These are phyloP conservation scores for Wallacemonas sp. DNA, from an alignment of 208 protist species.

Conservation along the genomic window DNA sequence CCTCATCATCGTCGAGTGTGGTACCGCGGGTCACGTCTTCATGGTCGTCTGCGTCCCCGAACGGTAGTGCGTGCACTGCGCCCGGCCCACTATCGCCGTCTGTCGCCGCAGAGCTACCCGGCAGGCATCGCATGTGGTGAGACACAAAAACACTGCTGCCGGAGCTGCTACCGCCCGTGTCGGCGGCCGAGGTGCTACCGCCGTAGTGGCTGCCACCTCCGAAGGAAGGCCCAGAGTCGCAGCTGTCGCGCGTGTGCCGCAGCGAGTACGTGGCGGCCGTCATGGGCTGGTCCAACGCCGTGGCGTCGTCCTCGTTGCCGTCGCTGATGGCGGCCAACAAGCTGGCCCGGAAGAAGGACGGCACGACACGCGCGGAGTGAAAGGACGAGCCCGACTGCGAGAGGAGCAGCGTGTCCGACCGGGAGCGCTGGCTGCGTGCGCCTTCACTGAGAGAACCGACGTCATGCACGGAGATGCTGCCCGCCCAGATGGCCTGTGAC, in stretches of 20 bases:
- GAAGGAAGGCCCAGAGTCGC: background rate
- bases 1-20: background rate
- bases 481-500: background rate
- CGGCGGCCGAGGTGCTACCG: background rate
- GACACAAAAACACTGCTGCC: slow-evolving; percentile 3
- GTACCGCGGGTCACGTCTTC: too few relatives aligned
- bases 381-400: background rate
- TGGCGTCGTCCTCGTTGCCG: background rate
- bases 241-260: slow-evolving; percentile 6
- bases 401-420: background rate
- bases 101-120: too few relatives aligned
- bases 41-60: background rate
- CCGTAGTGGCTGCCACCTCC: slow-evolving; percentile 1
- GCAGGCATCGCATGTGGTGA: background rate
- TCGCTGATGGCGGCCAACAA: slow-evolving; percentile 6
- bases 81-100: too few relatives aligned
- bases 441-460: background rate
- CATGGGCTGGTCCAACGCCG: background rate
- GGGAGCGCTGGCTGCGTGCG: background rate
- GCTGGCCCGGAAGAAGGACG: slow-evolving; percentile 6
- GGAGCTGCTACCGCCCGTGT: background rate
- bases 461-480: background rate
- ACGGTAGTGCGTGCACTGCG: too few relatives aligned
- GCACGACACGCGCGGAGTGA: background rate
- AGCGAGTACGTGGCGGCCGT: slow-evolving; percentile 4